Evolutionary conservation across 805 yeast genomes (phyloP), one percentile per base, ranked within the genome.

Genomic region (Zygoascus bituminiphila): DNA sequence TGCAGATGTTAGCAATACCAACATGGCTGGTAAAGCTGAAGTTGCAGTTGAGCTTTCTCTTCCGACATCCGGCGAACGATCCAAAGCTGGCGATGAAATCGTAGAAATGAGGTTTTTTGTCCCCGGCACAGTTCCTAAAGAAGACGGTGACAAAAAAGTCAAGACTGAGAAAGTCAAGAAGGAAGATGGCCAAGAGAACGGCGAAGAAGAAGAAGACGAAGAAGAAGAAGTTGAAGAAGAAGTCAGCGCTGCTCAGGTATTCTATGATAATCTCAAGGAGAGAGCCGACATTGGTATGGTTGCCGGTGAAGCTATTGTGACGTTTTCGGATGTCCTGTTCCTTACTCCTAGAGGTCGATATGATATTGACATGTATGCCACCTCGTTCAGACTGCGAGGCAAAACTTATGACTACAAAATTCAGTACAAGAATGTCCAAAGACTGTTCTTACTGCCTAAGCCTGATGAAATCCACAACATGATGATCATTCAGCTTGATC

Each of bases 291-390:
- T 93, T 62, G 97, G 98, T 15, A 91, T 83, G 65, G 91, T 82
- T 44, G 82, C 95, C 0, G 98, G 98, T 36, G 95, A 89, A 55
- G 93, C 96, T 7, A 84, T 93, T 63, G 96, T 88, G 4, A 84
- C 97, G 5, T 89, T 91, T 69, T 78, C 84, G 45, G 98, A 91
- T 59, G 80, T 89, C 3, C 74, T 91, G 63, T 88, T 93, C 74
- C 78, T 93, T 51, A 93, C 98, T 1, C 98, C 98, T 60, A 82
- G 98, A 76, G 98, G 98, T 55, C 91, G 98, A 67, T 93, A 89
- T 65, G 98, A 93, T 65, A 84, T 93, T 58, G 97, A 91, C 66
- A 83, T 93, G 81, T 93, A 86, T 67, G 81, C 86, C 31, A 77
- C 79, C 25, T 84, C 93, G 45, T 77, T 93, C 67, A 81, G 98